Percentiles rank a stretch among this genome's conserved stretches.
Conservation (phyloP, 2,329 filamentous ascomycete genomes). For the Alternaria solani region DNA sequence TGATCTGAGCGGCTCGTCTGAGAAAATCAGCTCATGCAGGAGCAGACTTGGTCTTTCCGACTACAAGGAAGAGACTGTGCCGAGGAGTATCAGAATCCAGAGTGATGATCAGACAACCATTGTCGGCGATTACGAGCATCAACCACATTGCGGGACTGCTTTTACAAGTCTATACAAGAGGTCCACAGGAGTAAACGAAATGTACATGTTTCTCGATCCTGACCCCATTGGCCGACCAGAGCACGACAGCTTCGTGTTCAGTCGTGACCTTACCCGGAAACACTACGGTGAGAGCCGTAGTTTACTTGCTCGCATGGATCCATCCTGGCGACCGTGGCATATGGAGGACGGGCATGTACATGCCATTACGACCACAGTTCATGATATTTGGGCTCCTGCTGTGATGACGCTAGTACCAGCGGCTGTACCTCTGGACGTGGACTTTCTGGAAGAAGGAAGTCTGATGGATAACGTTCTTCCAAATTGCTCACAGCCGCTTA, state of each 20-base stretch:
- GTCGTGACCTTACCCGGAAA: conserved; percentile 57
- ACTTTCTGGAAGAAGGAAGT: conserved; percentile 6
- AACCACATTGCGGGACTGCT: conserved; percentile 66
- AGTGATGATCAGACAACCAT: conserved; percentile 50
- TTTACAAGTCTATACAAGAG: conserved; percentile 63
- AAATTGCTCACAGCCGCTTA: conserved; percentile 30
- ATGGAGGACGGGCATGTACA: conserved; percentile 3
- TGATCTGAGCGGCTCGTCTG: conserved; percentile 26
- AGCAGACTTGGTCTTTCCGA: conserved; percentile 48
- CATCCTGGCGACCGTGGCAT: conserved; percentile 43
- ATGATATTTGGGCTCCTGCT: conserved; percentile 22
- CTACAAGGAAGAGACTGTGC: conserved; percentile 55
- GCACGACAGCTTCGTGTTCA: conserved; percentile 66
- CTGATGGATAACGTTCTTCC: not conserved
- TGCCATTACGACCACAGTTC: conserved; percentile 10
- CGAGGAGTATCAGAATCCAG: conserved; percentile 54
- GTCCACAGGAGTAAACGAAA: conserved; percentile 21
- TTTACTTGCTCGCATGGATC: conserved; percentile 56
- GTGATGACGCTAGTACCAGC: conserved; percentile 11
- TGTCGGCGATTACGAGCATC: conserved; percentile 60
- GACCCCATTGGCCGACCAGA: conserved; percentile 56
- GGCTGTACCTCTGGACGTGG: conserved; percentile 5
- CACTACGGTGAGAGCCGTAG: conserved; percentile 58
- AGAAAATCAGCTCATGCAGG: conserved; percentile 47
- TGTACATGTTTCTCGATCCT: conserved; percentile 69